These are phyloP conservation scores for Psophocarpus tetragonolobus DNA, from an alignment of 306 rosid species.

Conservation along the genomic window DNA sequence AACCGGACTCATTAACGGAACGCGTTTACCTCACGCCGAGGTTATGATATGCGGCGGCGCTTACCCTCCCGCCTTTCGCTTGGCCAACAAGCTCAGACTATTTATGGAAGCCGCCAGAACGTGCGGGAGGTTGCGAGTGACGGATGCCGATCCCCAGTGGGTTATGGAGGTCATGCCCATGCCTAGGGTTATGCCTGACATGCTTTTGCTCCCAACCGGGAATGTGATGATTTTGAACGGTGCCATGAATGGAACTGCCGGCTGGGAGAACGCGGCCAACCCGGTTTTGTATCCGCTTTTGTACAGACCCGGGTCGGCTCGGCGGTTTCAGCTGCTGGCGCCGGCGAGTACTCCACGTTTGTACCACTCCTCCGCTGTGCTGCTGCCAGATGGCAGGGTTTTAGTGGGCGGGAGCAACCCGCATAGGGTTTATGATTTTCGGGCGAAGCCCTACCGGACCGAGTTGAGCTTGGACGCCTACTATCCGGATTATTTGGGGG, in stretches of 20 bases:
- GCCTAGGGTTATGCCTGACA: constrained; percentile 73
- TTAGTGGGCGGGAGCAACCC: constrained; percentile 92
- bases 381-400: constrained; percentile 65
- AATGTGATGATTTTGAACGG: constrained; percentile 68
- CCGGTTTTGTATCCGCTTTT: constrained; percentile 60
- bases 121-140: constrained; percentile 59
- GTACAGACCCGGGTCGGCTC: constrained; percentile 31
- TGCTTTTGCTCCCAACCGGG: constrained; percentile 66
- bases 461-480: constrained; percentile 70
- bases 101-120: constrained; percentile 52
- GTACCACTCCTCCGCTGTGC: constrained; percentile 74
- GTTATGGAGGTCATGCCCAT: constrained; percentile 65
- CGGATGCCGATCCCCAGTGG: constrained; percentile 62
- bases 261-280: constrained; percentile 64
- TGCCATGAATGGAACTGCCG: constrained; percentile 66
- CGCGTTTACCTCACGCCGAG: constrained; percentile 46
- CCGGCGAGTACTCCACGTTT: constrained; percentile 52
- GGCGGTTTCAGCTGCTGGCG: constrained; percentile 44
- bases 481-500: constrained; percentile 57
- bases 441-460: constrained; percentile 49
- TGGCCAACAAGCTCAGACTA: constrained; percentile 14
- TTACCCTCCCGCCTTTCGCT: constrained; percentile 48
- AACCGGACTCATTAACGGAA: neutral
- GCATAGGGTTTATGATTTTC: constrained; percentile 56
- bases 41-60: constrained; percentile 82